phyloP scores from a whole-genome alignment of 2,329 filamentous ascomycete species.

The Aspergillus intermedius region DNA sequence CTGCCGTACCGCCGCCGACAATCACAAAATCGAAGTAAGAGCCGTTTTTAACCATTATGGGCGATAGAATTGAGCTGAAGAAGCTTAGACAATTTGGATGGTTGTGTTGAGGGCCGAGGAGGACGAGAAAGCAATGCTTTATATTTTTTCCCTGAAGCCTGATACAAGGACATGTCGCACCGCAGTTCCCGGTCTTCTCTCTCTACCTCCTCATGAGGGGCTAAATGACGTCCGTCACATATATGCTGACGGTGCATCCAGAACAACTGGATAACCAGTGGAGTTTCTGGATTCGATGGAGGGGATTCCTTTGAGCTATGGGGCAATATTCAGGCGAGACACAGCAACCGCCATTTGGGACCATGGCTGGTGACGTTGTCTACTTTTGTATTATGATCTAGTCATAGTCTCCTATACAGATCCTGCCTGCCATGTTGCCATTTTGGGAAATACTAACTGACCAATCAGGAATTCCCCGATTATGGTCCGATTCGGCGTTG shows the following conservation, averaged over 20 bases:
- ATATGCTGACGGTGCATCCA: neutral
- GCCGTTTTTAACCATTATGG: conserved; percentile 3
- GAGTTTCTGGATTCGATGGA: too few relatives aligned
- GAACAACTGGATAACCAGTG: too few relatives aligned
- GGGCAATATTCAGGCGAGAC: too few relatives aligned
- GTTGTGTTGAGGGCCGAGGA: neutral
- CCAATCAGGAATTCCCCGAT: neutral
- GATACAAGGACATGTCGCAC: neutral
- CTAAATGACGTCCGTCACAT: neutral
- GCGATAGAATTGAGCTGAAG: neutral
- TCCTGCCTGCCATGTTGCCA: too few relatives aligned
- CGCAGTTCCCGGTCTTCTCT: neutral
- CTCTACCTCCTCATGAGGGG: neutral
- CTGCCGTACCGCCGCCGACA: conserved; percentile 42
- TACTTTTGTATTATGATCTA: too few relatives aligned
- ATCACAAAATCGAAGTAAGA: conserved; percentile 22
- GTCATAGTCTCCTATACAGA: too few relatives aligned
- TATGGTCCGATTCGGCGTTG: too few relatives aligned
- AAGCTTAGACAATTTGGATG: neutral
- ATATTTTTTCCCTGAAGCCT: neutral
- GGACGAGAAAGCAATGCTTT: too few relatives aligned
- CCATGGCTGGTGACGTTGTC: too few relatives aligned
- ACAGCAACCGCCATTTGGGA: too few relatives aligned
- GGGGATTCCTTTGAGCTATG: too few relatives aligned
- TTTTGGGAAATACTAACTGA: neutral